These are phyloP conservation scores for Ramalina intermedia DNA, from an alignment of 495 filamentous ascomycete genomes.

Conservation along the genomic window DNA sequence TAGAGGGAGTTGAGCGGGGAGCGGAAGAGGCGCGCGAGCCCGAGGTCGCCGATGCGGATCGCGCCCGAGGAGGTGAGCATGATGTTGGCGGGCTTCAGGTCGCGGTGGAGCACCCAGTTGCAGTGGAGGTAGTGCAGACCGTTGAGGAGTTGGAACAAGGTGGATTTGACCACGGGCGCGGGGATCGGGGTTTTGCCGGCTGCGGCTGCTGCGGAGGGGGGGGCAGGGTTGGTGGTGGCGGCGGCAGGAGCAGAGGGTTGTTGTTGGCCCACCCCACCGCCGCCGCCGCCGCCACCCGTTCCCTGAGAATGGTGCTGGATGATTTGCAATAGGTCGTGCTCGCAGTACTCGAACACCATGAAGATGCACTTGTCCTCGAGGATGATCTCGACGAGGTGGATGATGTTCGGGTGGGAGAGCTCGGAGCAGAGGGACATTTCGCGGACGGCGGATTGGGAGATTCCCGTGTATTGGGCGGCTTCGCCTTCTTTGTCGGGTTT, in stretches of 20 bases:
- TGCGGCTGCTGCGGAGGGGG: slow-evolving; percentile 45
- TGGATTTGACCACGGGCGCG: slow-evolving; percentile 73
- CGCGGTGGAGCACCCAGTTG: slow-evolving; percentile 95
- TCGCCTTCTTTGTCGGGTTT: slow-evolving; percentile 99
- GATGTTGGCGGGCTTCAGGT: slow-evolving; percentile 96
- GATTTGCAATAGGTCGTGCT: slow-evolving; percentile 92
- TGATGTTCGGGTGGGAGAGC: slow-evolving; percentile 76
- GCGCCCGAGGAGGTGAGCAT: slow-evolving; percentile 83
- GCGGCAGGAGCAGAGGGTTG: slow-evolving; percentile 21
- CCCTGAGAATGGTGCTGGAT: slow-evolving; percentile 92
- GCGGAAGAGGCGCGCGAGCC: slow-evolving; percentile 81
- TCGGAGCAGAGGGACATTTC: slow-evolving; percentile 99
- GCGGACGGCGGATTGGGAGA: slow-evolving; percentile 91
- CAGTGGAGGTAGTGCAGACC: slow-evolving; percentile 87
- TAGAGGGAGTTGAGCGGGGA: slow-evolving; percentile 85
- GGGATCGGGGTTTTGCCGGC: slow-evolving; percentile 53
- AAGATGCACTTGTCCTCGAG: slow-evolving; percentile 98
- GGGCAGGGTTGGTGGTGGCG: slow-evolving; percentile 93
- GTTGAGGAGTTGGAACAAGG: slow-evolving; percentile 88
- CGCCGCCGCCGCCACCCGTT: background rate
- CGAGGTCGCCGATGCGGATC: slow-evolving; percentile 88
- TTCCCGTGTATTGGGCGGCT: slow-evolving; percentile 83
- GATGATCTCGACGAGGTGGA: slow-evolving; percentile 88
- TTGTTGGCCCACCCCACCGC: too few relatives aligned
- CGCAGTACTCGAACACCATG: slow-evolving; percentile 99